Evolutionary conservation across 176 grass and related monocot genomes (phyloP), one percentile per base, ranked within the genome.

Genomic region (Thinopyrum elongatum): DNA sequence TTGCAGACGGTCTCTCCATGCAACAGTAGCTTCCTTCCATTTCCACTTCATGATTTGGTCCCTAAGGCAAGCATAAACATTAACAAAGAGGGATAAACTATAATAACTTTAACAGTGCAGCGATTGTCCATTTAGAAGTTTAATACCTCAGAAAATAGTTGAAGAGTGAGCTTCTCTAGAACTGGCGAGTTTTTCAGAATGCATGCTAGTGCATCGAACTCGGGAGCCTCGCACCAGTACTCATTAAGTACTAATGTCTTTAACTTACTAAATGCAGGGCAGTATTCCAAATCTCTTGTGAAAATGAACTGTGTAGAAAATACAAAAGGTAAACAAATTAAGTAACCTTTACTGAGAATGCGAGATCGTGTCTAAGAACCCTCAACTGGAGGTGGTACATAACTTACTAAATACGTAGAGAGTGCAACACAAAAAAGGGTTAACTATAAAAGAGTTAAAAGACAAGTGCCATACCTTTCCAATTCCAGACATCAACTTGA

Each of bases 171-270:
- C 19, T 49, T 76, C 70, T 83, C 81, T 28, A 62, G 53, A 42
- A 83, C 21, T 15, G 68, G 51, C 13, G 81, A 60, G 7, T 76
- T 58, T 31, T 65, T 7, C 17, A 85, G 72, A 34, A 85, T 77
- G 42, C 73, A 77, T 19, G 14, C 1, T 0, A 85, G 28, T 7
- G 41, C 27, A 53, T 22, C 14, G 1, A 85, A 47, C 42, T 85
- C 60, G 53, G 22, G 5, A 77, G 35, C 16, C 28, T 26, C 58
- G 26, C 38, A 76, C 59, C 27, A 51, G 41, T 42, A 75, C 2
- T 61, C 39, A 35, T 30, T 26, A 13, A 84, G 71, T 21, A 76
- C 15, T 28, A 84, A 76, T 65, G 58, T 76, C 71, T 84, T 84
- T 15, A 64, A 34, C 10, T 49, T 76, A 12, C 39, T 65, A 65